phyloP scores from a whole-genome alignment of 2,329 filamentous ascomycete species.

The Alternaria consortialis region DNA sequence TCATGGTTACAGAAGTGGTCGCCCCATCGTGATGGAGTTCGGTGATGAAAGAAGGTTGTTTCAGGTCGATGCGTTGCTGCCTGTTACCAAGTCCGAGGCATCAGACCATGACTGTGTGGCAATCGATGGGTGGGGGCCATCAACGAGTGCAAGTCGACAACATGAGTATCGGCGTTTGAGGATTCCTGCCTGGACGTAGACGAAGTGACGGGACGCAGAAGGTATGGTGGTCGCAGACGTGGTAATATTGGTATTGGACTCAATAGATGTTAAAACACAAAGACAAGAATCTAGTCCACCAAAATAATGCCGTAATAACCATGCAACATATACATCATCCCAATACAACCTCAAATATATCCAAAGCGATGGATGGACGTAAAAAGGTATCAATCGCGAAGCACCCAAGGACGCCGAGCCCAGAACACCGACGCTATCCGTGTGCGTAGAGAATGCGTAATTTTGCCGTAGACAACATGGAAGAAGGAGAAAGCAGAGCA shows the following conservation, averaged over 20 bases:
- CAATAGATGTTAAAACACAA: background rate
- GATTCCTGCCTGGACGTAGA: too few species aligned
- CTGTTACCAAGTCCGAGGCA: background rate
- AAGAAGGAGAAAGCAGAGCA: too few species aligned
- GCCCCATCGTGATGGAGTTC: background rate
- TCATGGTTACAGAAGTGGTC: background rate
- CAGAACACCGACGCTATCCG: constrained; percentile 22
- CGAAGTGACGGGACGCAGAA: background rate
- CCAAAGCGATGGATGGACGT: background rate
- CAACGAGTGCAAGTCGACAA: too few species aligned
- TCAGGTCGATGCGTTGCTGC: background rate
- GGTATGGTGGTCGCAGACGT: background rate
- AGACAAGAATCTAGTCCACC: background rate
- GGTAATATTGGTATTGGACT: background rate
- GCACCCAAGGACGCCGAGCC: constrained; percentile 17
- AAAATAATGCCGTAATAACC: constrained; percentile 3
- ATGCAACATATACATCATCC: constrained; percentile 9
- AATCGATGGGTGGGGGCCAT: background rate
- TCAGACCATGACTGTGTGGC: background rate
- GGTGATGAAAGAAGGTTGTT: background rate
- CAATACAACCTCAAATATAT: background rate
- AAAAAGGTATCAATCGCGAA: constrained; percentile 9
- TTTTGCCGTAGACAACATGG: background rate
- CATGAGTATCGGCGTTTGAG: too few species aligned
- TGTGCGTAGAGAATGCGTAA: constrained; percentile 13